Base-by-base conservation (phyloP, 805 yeast species). In the Candida suzukii region DNA sequence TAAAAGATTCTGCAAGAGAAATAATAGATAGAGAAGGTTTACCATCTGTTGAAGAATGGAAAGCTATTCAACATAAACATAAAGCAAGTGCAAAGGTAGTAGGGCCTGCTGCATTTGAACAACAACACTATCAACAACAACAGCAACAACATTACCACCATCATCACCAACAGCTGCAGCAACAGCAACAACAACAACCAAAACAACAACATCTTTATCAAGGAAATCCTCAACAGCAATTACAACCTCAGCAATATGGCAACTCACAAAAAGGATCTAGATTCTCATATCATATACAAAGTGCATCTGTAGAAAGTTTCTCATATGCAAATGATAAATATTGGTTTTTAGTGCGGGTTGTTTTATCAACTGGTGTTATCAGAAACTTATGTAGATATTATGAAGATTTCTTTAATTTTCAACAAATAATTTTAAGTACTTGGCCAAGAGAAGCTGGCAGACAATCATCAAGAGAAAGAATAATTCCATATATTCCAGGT, bases 11-110 rank as follows among this genome's bases (percentile, higher is more conserved):
- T 49, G 58, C 47, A 46, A 76, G 39, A 71, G 78, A 30, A 53
- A 60, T 49, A 35, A 82, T 93, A 33, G 66, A 70, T 39, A 64
- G 67, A 25, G 88, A 85, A 35, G 76, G 77, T 40, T 73, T 93
- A 47, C 99, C 99, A 14, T 80, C 90, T 0, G 96, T 93, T 16
- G 96, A 88, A 48, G 93, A 88, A 57, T 93, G 99, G 99, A 93
- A 93, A 63, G 76, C 74, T 41, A 78, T 78, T 49, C 88, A 93
- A 24, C 95, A 96, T 14, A 85, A 79, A 59, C 95, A 93, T 62
- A 91, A 91, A 63, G 96, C 96, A 2, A 78, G 87, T 47, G 81
- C 90, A 29, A 86, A 56, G 44, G 41, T 49, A 3, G 65, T 60
- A n/a, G 65, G 65, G 2, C 38, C 45, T 22, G 48, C 49, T 29